These are phyloP conservation scores for Pseudofabraea citricarpa DNA, from an alignment of 2,329 filamentous ascomycete species.

Conservation along the genomic window DNA sequence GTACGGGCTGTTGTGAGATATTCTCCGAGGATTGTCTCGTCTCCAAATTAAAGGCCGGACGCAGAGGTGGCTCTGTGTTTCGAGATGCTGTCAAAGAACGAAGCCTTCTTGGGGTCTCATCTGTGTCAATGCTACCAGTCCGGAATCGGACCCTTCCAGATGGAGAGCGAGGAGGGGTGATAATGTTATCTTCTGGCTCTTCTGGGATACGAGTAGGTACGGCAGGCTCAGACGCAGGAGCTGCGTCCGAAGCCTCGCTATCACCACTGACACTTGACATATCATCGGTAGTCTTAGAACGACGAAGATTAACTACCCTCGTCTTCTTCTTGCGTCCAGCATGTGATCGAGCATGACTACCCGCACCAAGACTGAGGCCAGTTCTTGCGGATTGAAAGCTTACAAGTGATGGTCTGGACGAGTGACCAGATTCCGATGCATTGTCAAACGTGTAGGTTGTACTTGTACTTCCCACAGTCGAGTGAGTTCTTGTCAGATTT, in stretches of 20 bases:
- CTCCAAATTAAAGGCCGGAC: slow-evolving; percentile 10
- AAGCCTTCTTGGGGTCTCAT: slow-evolving; percentile 28
- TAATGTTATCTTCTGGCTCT: slow-evolving; percentile 51
- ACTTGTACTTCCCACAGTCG: slow-evolving; percentile 48
- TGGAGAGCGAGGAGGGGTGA: slow-evolving; percentile 47
- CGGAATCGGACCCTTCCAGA: slow-evolving; percentile 29
- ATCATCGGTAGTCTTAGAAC: slow-evolving; percentile 42
- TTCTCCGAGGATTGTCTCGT: slow-evolving; percentile 14
- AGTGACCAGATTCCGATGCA: slow-evolving; percentile 57
- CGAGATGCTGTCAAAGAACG: slow-evolving; percentile 9
- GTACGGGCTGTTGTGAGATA: slow-evolving; percentile 9
- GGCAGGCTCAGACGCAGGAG: slow-evolving; percentile 57
- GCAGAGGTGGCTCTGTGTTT: slow-evolving; percentile 6
- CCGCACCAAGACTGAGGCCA: slow-evolving; percentile 59
- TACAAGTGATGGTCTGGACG: slow-evolving; percentile 64
- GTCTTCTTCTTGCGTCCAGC: slow-evolving; percentile 75
- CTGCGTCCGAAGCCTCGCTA: slow-evolving; percentile 43
- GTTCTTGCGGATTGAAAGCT: slow-evolving; percentile 57
- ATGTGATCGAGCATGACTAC: slow-evolving; percentile 53
- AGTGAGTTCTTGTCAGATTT: slow-evolving; percentile 58
- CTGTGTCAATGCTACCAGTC: slow-evolving; percentile 28
- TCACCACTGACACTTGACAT: slow-evolving; percentile 47
- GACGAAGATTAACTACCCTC: slow-evolving; percentile 76
- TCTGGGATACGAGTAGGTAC: slow-evolving; percentile 53
- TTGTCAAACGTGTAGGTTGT: slow-evolving; percentile 73